phyloP scores from a whole-genome alignment of 108 stramenopile species.

The Mayamaea pseudoterrestris region DNA sequence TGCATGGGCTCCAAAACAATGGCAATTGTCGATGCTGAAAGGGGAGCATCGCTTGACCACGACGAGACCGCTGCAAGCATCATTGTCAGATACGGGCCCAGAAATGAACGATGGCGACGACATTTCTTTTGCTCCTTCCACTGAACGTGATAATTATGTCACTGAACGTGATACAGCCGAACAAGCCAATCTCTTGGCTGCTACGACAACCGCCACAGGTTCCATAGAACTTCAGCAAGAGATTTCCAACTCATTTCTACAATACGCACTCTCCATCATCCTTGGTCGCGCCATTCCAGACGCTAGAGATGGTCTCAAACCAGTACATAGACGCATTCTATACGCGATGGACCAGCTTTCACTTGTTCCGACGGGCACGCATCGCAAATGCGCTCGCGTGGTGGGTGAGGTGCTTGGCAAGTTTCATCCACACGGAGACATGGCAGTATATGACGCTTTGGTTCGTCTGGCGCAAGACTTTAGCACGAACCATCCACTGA shows the following conservation, averaged over 20 bases:
- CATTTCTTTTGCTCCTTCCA: conserved; percentile 1
- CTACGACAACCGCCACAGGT: not conserved
- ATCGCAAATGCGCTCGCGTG: conserved; percentile 96
- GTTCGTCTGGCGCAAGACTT: conserved; percentile 93
- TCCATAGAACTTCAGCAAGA: conserved; percentile 61
- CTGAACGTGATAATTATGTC: conserved; percentile 5
- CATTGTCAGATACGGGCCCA: not conserved
- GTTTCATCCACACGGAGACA: conserved; percentile 88
- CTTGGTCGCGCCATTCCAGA: conserved; percentile 92
- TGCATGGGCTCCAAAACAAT: too few species aligned
- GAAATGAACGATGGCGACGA: conserved; percentile 8
- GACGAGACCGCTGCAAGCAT: too few species aligned
- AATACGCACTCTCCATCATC: conserved; percentile 91
- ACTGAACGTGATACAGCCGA: conserved; percentile 12
- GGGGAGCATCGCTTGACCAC: too few species aligned
- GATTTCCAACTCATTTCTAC: conserved; percentile 67
- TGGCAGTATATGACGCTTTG: conserved; percentile 92
- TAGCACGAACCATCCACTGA: conserved; percentile 68
- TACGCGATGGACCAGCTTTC: conserved; percentile 88
- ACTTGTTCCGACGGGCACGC: conserved; percentile 46
- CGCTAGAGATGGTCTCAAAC: conserved; percentile 93
- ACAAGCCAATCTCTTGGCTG: conserved; percentile 22
- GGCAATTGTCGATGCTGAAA: too few species aligned
- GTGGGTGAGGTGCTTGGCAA: conserved; percentile 94
- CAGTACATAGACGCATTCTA: conserved; percentile 92